A percentile compares a stretch with the other conserved stretches of the same genome.
These are phyloP conservation scores for Trichosporon inkin DNA, from an alignment of 1,284 basidiomycete genomes.

Conservation along the genomic window DNA sequence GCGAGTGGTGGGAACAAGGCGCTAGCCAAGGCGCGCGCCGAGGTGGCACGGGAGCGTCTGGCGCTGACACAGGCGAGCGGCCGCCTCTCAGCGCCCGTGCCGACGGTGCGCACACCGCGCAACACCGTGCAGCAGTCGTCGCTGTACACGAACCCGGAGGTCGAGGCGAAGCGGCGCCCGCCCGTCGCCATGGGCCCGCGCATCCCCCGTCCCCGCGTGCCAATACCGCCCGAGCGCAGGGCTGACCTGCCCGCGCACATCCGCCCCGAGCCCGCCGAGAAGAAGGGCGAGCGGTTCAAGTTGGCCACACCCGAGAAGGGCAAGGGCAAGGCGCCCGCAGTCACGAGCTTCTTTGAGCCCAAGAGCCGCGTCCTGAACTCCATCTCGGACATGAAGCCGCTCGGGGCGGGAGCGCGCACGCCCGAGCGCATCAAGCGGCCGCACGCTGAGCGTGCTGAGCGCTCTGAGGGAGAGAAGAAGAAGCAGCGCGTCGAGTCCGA, in stretches of 20 bases:
- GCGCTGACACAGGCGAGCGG: constrained; percentile 44
- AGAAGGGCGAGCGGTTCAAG: not conserved
- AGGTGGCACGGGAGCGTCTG: constrained; percentile 37
- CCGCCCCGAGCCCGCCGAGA: not conserved
- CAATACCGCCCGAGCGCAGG: not conserved
- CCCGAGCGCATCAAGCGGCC: not conserved
- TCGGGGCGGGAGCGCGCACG: not conserved
- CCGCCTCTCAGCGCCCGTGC: constrained; percentile 28
- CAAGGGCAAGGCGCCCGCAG: not conserved
- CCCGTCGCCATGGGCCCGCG: not conserved
- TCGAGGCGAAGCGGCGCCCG: not conserved
- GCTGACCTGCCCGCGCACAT: not conserved
- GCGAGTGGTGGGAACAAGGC: constrained; percentile 14
- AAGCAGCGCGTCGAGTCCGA: not conserved
- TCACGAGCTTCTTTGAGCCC: constrained; percentile 3
- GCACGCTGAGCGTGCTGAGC: not conserved
- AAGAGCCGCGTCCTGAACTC: not conserved
- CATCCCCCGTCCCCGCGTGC: not conserved
- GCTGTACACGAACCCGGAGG: constrained; percentile 1
- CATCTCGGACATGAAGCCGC: not conserved
- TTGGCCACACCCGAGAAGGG: not conserved
- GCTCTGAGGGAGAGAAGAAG: not conserved
- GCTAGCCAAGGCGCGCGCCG: constrained; percentile 37
- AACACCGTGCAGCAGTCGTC: not conserved
- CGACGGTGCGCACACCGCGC: constrained; percentile 12